Evolutionary conservation across 345 rosid species (phyloP).

Genomic region (Sapria himalayana): DNA sequence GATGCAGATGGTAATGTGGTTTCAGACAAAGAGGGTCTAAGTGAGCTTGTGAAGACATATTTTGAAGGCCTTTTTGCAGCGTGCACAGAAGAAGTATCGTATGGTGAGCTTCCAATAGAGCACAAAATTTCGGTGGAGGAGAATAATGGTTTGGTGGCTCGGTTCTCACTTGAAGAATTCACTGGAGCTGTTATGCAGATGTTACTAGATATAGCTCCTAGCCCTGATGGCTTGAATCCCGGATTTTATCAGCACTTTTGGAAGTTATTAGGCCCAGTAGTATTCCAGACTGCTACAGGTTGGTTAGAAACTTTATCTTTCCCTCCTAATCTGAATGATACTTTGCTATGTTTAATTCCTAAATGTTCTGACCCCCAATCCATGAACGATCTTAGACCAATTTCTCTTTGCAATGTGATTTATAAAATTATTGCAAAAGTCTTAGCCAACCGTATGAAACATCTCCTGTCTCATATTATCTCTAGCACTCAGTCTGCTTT

Average conservation of each 20-base stretch:
- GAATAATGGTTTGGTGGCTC: neutral
- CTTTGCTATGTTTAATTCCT: neutral
- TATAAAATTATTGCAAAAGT: neutral
- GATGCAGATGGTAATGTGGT: neutral
- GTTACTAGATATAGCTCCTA: neutral
- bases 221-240: neutral
- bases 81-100: neutral
- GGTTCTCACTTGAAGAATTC: no score
- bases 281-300: neutral
- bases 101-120: neutral
- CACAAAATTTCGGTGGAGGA: neutral
- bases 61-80: neutral
- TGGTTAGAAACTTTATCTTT: neutral
- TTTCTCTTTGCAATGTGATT: neutral
- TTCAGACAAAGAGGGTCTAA: neutral
- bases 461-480: neutral
- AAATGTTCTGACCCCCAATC: neutral
- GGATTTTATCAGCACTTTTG: neutral
- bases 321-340: neutral
- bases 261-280: neutral
- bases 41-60: neutral
- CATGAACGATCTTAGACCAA: neutral
- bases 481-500: neutral
- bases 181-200: neutral
- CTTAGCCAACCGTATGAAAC: neutral